phyloP scores from a whole-genome alignment of 2,329 filamentous ascomycete species.

The Chaetomiaceae sp. region DNA sequence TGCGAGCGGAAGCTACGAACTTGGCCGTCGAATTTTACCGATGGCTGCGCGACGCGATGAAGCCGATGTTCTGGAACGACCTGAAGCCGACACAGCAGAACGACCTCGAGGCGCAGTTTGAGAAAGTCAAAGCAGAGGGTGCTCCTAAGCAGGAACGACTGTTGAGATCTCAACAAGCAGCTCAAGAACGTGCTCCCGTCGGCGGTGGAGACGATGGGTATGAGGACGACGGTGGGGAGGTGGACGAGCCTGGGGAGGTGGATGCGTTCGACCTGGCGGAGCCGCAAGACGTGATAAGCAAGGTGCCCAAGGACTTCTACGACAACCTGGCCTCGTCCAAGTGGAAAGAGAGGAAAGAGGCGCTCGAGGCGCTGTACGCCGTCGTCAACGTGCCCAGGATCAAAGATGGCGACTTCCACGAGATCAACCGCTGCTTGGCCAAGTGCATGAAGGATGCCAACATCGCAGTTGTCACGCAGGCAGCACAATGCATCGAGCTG shows the following conservation, averaged over 20 bases:
- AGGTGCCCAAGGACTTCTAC: conserved; percentile 74
- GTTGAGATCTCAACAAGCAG: conserved; percentile 82
- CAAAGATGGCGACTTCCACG: conserved; percentile 83
- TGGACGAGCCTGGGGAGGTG: conserved; percentile 64
- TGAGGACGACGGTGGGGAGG: conserved; percentile 53
- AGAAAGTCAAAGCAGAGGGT: conserved; percentile 83
- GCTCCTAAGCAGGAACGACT: conserved; percentile 86
- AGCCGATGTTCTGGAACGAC: conserved; percentile 94
- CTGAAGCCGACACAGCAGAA: conserved; percentile 92
- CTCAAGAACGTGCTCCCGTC: conserved; percentile 64
- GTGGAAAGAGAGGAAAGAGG: conserved; percentile 98
- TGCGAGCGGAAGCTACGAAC: conserved; percentile 87
- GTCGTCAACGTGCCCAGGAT: conserved; percentile 81
- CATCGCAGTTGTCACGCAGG: conserved; percentile 86
- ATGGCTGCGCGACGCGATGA: conserved; percentile 97
- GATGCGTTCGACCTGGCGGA: conserved; percentile 80
- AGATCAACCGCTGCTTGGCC: conserved; percentile 76
- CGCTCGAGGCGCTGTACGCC: conserved; percentile 73
- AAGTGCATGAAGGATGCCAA: conserved; percentile 99
- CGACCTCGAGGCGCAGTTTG: conserved; percentile 90
- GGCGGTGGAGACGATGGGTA: conserved; percentile 53
- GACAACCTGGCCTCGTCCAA: conserved; percentile 86
- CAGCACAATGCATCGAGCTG: conserved; percentile 86
- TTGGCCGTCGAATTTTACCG: conserved; percentile 91
- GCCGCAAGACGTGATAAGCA: conserved; percentile 78